Evolutionary conservation across 768 basidiomycete species (phyloP), one percentile per base, ranked within the genome.

Genomic region (Leccinum variicolor): DNA sequence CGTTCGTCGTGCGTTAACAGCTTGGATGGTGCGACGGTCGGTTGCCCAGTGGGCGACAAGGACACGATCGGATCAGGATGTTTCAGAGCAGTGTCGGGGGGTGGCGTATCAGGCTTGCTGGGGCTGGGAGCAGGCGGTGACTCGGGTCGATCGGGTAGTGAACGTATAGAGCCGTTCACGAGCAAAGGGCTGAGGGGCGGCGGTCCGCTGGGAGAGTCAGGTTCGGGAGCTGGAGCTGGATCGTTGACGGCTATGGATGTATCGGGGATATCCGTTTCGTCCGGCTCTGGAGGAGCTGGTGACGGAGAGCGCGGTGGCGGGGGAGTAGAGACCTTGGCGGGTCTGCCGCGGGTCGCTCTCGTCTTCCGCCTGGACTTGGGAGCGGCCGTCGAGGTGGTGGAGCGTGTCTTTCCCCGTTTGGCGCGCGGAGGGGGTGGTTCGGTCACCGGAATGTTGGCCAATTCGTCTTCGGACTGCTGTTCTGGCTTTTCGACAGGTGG

Each of bases 1-100:
- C 86, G 76, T 68, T 94, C 89, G 19, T 82, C 82, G 33, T 47
- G 69, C 54, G 60, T 70, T 50, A 56, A 71, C 59, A 17, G 28
- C 47, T 64, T 61, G n/a, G 66, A n/a, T 31, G 36, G 31, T 29
- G 59, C 19, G 55, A 64, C 28, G 43, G 45, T 53, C 29, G 66
- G 57, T 6, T 58, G 52, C 28, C 55, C 58, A 33, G 56, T 31
- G 14, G 59, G 52, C 5, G 60, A 64, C 29, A 67, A 23, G 36
- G 62, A 56, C 25, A 70, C 31, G 25, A 62, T 50, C 11, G 53
- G 57, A 48, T 62, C 54, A 15, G 58, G 56, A 9, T 54, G 52
- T 11, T 34, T 46, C 23, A 45, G 29, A 6, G 19, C 3, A 17
- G 51, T 28, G 29, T 47, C 34, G 8, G 29, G 49, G 10, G 52